Base-by-base conservation (phyloP, 345 rosid species). In the Brassica rapa region DNA sequence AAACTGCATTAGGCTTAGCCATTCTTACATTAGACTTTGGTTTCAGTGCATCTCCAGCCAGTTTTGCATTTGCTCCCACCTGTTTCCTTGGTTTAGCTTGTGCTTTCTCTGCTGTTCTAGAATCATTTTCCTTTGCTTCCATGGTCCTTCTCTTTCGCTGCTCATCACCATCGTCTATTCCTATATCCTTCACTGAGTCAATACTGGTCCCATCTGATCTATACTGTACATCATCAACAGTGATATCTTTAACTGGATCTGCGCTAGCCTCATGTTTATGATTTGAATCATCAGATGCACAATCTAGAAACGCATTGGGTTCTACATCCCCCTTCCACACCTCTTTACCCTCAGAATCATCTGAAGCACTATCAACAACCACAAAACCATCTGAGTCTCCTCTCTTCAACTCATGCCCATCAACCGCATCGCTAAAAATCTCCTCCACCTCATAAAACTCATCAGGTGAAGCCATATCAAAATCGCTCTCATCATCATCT, bases 361-460 rank as follows among this genome's bases (percentile, higher is more conserved):
- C 85, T 39, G 76, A 32, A 32, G 63, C 68, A 68, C 66, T 75
- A 39, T 84, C 82, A 67, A 73, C 82, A 70, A 75, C 83, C 60
- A 71, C 56, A 70, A 39, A 79, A 71, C 85, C 27, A 73, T 82
- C 83, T 0, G 29, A 71, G 55, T 88, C 91, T 68, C 70, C 91
- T 70, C 70, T 85, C 83, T 86, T 91, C 51, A 82, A 86, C 71
- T 92, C 97, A 27, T 80, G 89, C 5, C 81, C 87, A 43, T 93
- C 97, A 6, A 85, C 79, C 24, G 80, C 86, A 81, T 80, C 91
- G 86, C 90, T 86, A 82, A 95, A 95, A 46, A 91, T 89, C 86
- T 95, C 97, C 85, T 95, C 96, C 62, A 89, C 99, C 89, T 95
- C 99, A 82, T 85, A 95, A 85, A 91, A 93, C 69, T 95, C 99